phyloP scores from a whole-genome alignment of 306 rosid genomes.

The Chamaecrista fasciculata region DNA sequence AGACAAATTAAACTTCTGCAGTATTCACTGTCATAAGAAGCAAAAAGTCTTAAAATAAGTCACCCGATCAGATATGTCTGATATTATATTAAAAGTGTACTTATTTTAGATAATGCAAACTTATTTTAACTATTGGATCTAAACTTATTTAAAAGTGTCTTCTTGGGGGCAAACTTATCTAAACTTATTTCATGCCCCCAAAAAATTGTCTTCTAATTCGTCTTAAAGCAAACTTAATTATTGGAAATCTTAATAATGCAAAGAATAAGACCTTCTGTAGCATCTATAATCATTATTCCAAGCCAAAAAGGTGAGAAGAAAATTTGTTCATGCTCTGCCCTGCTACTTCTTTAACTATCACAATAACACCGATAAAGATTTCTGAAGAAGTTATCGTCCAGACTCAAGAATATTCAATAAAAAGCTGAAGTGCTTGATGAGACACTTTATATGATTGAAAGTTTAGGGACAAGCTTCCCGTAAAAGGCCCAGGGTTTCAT shows the following conservation, averaged over 20 bases:
- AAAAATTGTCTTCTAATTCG: too few relatives aligned
- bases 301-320: not conserved
- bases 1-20: conserved; percentile 6
- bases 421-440: not conserved
- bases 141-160: too few relatives aligned
- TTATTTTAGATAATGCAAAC: too few relatives aligned
- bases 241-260: not conserved
- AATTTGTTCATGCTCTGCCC: conserved; percentile 1
- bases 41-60: not conserved
- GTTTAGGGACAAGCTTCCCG: not conserved
- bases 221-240: conserved; percentile 5
- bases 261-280: not conserved
- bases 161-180: too few relatives aligned
- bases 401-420: not conserved
- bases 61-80: not conserved
- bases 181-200: not conserved
- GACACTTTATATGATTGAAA: not conserved
- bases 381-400: not conserved
- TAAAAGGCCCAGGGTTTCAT: not conserved
- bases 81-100: not conserved
- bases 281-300: not conserved
- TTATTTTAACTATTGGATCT: too few relatives aligned
- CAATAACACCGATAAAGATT: not conserved
- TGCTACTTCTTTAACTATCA: not conserved
- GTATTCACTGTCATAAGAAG: not conserved